phyloP scores from a whole-genome alignment of 2,329 filamentous ascomycete genomes.

The Diplodia scrobiculata region DNA sequence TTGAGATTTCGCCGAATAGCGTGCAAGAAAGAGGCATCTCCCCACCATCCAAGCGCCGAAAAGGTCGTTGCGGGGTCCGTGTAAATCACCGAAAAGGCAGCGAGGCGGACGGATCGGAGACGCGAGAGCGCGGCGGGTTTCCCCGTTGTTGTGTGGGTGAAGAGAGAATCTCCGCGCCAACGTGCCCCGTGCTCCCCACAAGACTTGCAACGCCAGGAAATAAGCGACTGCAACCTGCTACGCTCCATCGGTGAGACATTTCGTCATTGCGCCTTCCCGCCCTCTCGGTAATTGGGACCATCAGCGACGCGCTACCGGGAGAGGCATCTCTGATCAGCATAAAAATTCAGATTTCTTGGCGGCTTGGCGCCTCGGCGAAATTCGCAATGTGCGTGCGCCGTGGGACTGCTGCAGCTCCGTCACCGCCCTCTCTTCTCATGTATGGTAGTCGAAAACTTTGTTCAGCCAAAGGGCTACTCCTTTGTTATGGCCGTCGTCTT shows the following conservation, averaged over 20 bases:
- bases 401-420: background rate
- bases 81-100: background rate
- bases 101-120: background rate
- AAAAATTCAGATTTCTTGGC: background rate
- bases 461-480: too few relatives aligned
- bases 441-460: too few relatives aligned
- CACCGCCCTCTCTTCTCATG: background rate
- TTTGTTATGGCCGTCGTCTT: too few relatives aligned
- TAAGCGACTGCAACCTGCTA: background rate
- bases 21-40: background rate
- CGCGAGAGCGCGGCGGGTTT: background rate
- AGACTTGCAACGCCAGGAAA: background rate
- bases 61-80: background rate
- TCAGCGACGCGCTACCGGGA: background rate
- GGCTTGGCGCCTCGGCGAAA: background rate
- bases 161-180: background rate
- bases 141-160: background rate
- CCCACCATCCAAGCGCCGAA: background rate
- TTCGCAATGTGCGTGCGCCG: background rate
- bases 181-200: background rate
- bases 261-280: background rate
- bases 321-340: background rate
- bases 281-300: background rate
- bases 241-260: background rate
- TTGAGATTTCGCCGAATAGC: background rate